Base-by-base conservation (phyloP, 2,329 filamentous ascomycete species). In the Exophiala spinifera region DNA sequence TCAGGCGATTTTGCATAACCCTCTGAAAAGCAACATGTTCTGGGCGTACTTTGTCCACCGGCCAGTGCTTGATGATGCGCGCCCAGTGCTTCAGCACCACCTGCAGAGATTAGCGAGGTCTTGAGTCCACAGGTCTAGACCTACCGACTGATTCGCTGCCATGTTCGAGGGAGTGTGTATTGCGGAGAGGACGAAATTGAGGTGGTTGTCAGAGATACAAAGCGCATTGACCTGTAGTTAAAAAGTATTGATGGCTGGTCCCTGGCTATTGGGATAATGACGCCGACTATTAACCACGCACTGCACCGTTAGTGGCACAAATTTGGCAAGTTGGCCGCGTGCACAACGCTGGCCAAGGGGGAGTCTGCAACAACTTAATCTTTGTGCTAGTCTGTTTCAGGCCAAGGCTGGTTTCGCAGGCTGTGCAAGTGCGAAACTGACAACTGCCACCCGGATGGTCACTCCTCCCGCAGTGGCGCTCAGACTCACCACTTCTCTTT, bases 21-120 rank as follows among this genome's bases (percentile, higher is more conserved):
- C 63, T 65, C 59, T 75, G 74, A 34, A 77, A 68, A 25, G 74
- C 75, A 56, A 77, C 72, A 31, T 71, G 68, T 56, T 72, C 65
- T 14, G 74, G 74, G 23, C 74, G 72, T 49, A 77, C 69, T 14
- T 66, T 66, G 60, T 77, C 74, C 20, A 64, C 55, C 25, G 74
- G 74, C 74, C 74, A 77, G 62, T 70, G 68, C 52, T 70, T 69
- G 58, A 76, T 64, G 49, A 77, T 66, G 50, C 72, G 70, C 11
- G 67, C 61, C 57, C 76, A 67, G 62, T 75, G 74, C 61, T 62
- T 69, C 52, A 51, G 62, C 61, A 60, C 63, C 55, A 67, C 63
- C 59, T 66, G 48, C 54, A 31, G 7, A 51, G 23, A 51, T 19
- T 42, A 33, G 19, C 42, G 43, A 46, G 13, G 17, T 53, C 43